Percentiles rank a stretch among this genome's conserved stretches.
Conservation (phyloP, 1,139 yeast species). For the Dujonia santamariae region DNA sequence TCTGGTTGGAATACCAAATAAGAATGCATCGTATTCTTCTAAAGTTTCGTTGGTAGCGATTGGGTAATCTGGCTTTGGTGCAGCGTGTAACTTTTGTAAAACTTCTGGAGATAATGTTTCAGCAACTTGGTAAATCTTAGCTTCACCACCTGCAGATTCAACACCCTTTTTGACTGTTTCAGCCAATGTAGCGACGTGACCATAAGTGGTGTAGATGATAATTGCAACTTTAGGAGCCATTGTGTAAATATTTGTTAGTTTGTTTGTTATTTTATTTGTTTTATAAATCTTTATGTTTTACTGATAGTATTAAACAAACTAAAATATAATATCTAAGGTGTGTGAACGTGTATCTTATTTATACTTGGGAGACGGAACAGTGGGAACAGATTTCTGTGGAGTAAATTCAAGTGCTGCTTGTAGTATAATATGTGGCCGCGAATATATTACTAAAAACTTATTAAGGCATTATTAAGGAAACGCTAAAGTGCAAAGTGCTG, state of each 20-base stretch:
- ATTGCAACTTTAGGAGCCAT: constrained; percentile 47
- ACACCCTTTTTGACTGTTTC: constrained; percentile 69
- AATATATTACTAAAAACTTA: too few species aligned
- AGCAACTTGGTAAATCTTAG: constrained; percentile 72
- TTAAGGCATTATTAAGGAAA: too few species aligned
- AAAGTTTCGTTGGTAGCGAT: constrained; percentile 62
- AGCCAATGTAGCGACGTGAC: constrained; percentile 71
- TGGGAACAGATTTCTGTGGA: too few species aligned
- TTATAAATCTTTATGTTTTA: too few species aligned
- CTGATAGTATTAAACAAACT: too few species aligned
- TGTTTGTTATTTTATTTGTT: not conserved
- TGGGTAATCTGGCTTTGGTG: constrained; percentile 71
- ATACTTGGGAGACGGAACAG: too few species aligned
- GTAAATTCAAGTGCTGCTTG: too few species aligned
- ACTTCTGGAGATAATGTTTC: constrained; percentile 74
- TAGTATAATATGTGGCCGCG: too few species aligned
- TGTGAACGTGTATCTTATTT: too few species aligned
- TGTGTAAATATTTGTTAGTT: too few species aligned
- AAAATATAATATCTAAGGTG: too few species aligned
- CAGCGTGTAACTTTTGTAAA: constrained; percentile 52
- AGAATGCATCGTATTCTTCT: constrained; percentile 64
- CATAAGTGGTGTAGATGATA: constrained; percentile 78
- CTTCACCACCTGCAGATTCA: constrained; percentile 69
- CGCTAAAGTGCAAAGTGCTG: too few species aligned
- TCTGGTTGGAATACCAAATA: constrained; percentile 84